Evolutionary conservation across 306 rosid genomes (phyloP), one percentile per base, ranked within the genome.

Genomic region (Sicyos baderoa): DNA sequence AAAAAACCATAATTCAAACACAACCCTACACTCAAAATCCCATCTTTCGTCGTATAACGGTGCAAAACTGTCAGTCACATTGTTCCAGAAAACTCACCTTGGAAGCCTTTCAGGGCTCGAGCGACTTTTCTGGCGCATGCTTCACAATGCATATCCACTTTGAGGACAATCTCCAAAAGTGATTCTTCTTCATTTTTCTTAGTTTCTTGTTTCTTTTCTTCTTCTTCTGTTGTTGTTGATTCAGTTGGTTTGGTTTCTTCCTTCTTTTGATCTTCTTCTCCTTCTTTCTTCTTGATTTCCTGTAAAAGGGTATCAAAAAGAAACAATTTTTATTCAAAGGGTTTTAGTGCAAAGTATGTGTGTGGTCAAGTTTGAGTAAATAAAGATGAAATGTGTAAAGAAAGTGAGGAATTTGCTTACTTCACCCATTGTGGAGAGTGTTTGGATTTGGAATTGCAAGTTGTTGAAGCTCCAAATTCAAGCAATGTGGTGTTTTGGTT

Each of bases 111-210:
- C 68, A 94, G 79, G 54, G 99, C 87, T 79, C 85, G 80, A 12
- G 97, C 96, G 56, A 85, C 89, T 86, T 94, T 94, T 78, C 95
- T 81, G 48, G 96, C 94, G 70, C 97, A 90, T 14, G 97, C 99
- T 83, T 88, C 86, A 79, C 99, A 94, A 77, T 94, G 99, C 97
- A 94, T 94, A 79, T 90, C 95, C 23, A 94, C 96, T 70, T 94
- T 94, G 71, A 94, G 87, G 0, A 94, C 87, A 64, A 94, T 94
- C 80, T 84, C 93, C 19, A 75, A 78, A 15, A 84, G 79, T 54
- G 71, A 78, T 53, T 86, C 87, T 63, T 83, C 82, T 27, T 88
- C 83, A 52, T 79, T 75, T 11, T 79, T 79, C 52, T 80, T 52
- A 59, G 45, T 61, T 21, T 74, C 81, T 10, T 69, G 72, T 68